Evolutionary conservation across 176 grass and related monocot genomes (phyloP), one percentile per base, ranked within the genome.

Genomic region (Oryza officinalis): DNA sequence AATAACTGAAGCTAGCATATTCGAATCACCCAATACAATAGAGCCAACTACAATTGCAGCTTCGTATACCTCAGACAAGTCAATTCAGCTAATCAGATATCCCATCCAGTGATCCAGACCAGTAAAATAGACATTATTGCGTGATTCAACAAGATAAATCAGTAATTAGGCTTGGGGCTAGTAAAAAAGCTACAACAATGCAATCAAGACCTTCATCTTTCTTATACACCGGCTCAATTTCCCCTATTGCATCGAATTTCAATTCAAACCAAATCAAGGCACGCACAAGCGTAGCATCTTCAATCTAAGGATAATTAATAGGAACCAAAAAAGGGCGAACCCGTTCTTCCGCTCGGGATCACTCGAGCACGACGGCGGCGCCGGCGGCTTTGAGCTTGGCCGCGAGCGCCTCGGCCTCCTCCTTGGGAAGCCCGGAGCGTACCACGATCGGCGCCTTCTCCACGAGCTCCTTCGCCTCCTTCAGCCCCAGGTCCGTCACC

Each of bases 381-480:
- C 96, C 96, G 4, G 86, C 96, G 20, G 84, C 89, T 85, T 95
- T 98, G 83, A 98, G 96, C 80, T 98, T 98, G 40, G 93, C 89
- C 2, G 87, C 91, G 17, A 98, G 92, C 12, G 85, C 89, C 80
- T 98, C 96, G 22, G 96, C 96, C 87, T 94, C 96, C 81, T 98
- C 96, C 89, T 98, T 95, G 45, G 96, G 83, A 18, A 95, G 65
- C 0, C 96, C 96, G 30, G 90, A 78, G 80, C 94, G 92, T 17
- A 98, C 86, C 28, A 98, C 93, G 22, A 98, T 93, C 4, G 96
- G 93, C 28, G 91, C 78, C 85, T 98, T 98, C 89, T 95, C 96
- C 72, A 98, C 96, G 52, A 98, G 85, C 80, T 98, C 96, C 81
- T 98, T 98, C 6, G 96, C 96, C 85, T 98, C 96, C 84, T 95